Conservation (phyloP, 768 basidiomycete species). For the Phylloporus rhodoxanthus region DNA sequence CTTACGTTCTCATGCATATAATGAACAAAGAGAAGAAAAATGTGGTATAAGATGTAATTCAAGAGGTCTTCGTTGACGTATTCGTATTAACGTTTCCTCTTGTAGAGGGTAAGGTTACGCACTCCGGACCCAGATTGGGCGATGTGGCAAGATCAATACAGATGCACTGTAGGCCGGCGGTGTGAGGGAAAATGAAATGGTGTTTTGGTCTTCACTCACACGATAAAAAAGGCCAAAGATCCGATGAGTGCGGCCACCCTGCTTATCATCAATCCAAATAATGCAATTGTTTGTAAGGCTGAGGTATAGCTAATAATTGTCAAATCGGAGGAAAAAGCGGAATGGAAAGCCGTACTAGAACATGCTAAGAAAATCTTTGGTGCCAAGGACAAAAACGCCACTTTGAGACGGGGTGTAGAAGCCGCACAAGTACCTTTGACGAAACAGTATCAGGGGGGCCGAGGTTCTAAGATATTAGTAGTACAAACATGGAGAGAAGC, state of each 20-base stretch:
- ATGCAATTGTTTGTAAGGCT: slow-evolving; percentile 51
- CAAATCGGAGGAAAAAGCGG: not conserved
- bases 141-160: slow-evolving; percentile 36
- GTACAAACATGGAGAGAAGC: slow-evolving; percentile 41
- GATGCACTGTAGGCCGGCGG: slow-evolving; percentile 25
- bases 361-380: slow-evolving; percentile 35
- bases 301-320: slow-evolving; percentile 22
- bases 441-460: slow-evolving; percentile 7
- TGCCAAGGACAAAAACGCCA: slow-evolving; percentile 37
- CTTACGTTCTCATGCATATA: slow-evolving; percentile 58
- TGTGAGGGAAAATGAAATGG: slow-evolving; percentile 16
- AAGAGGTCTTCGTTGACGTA: slow-evolving; percentile 42
- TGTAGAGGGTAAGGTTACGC: slow-evolving; percentile 10
- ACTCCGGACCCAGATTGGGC: slow-evolving; percentile 35
- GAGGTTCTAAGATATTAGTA: not conserved
- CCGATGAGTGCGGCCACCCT: slow-evolving; percentile 62
- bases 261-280: slow-evolving; percentile 66
- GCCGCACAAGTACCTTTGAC: slow-evolving; percentile 38
- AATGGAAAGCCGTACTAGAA: slow-evolving; percentile 27
- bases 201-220: slow-evolving; percentile 33
- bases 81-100: slow-evolving; percentile 7
- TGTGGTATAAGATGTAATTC: slow-evolving; percentile 73
- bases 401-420: slow-evolving; percentile 30
- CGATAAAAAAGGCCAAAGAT: slow-evolving; percentile 47
- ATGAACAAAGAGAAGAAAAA: slow-evolving; percentile 73